Base-by-base conservation (phyloP, 2,329 filamentous ascomycete genomes). In the Aspergillus fumigatiaffinis region DNA sequence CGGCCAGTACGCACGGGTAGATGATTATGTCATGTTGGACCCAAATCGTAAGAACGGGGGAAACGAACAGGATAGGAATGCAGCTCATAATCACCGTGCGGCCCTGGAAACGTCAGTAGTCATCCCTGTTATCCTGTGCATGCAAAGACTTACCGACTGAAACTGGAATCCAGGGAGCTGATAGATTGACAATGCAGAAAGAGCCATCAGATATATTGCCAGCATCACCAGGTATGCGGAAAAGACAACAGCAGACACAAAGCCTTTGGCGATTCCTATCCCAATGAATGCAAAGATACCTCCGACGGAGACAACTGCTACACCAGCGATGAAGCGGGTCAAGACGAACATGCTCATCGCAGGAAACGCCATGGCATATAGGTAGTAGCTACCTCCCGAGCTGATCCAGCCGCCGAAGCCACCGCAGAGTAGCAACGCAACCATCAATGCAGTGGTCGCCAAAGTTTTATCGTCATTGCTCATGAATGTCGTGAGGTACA, bases 381-480 rank as follows among this genome's bases (percentile, higher is more conserved):
- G 77, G 60, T 87, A 87, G 68, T 86, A 87, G 35, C 82, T 83
- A 1, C 84, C 85, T 29, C 83, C 83, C 55, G 82, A 84, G 7
- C 83, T 82, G 44, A 87, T 84, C 84, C 83, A 87, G 4, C 84
- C 85, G 25, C 84, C 84, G 50, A 86, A 81, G 4, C 80, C 84
- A 44, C 84, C 84, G 7, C 83, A 84, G 23, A 87, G 73, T 14
- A 87, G 71, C 9, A 87, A 73, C 2, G 83, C 81, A 12, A 83
- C 80, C 75, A 87, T 80, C 44, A 87, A 68, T 1, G 82, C 84
- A 52, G 80, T 77, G 1, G 84, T 85, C 1, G 83, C 84, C 62
- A 78, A 80, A 26, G 80, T 74, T 57, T 81, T 77, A 32, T 82
- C 75, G 1, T 74, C 68, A 6, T 73, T 67, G 3, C 68, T 68